Conservation (phyloP, 2,329 filamentous ascomycete species). For the Cordyceps sp. region DNA sequence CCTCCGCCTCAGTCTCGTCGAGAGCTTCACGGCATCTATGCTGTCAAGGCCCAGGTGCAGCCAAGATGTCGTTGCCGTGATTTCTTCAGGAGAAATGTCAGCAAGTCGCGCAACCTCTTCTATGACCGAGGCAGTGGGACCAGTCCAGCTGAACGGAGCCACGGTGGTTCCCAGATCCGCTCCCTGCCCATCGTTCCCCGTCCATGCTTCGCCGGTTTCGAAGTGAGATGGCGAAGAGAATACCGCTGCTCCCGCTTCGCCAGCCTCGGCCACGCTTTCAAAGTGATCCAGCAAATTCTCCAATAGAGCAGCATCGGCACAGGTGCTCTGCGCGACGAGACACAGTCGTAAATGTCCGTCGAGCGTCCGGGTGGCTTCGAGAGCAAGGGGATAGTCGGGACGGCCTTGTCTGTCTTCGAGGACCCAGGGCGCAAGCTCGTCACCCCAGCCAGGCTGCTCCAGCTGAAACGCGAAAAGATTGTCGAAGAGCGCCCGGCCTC, state of each 20-base stretch:
- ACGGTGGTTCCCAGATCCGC: not conserved
- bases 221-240: not conserved
- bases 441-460: conserved; percentile 13
- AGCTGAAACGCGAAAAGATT: conserved; percentile 69
- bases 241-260: conserved; percentile 4
- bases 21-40: conserved; percentile 77
- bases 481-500: conserved; percentile 52
- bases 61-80: conserved; percentile 47
- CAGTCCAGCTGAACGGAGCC: conserved; percentile 40
- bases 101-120: conserved; percentile 48
- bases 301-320: conserved; percentile 16
- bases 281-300: conserved; percentile 22
- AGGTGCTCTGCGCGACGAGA: conserved; percentile 36
- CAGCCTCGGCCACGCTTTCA: conserved; percentile 7
- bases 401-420: conserved; percentile 27
- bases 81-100: conserved; percentile 26
- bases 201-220: no score
- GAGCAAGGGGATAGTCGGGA: conserved; percentile 59
- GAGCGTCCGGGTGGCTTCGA: conserved; percentile 47
- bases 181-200: no score
- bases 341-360: conserved; percentile 34
- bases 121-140: conserved; percentile 33
- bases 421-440: conserved; percentile 33
- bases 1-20: conserved; percentile 47
- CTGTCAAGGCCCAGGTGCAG: conserved; percentile 80